Conservation (phyloP, 305 asterid species). For the Fraxinus platypoda region DNA sequence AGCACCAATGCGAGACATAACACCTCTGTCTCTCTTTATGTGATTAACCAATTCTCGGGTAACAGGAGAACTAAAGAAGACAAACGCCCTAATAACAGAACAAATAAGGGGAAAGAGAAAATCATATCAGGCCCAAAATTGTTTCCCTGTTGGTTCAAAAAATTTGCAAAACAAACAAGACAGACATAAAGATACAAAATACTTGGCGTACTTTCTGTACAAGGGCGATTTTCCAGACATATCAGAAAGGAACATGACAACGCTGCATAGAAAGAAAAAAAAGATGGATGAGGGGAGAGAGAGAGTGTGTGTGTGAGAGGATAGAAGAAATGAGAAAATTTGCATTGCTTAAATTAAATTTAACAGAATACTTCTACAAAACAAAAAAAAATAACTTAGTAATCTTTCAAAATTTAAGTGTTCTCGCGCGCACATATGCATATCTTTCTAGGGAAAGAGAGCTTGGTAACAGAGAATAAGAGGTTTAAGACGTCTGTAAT, state of each 20-base stretch:
- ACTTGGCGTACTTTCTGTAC: slow-evolving; percentile 79
- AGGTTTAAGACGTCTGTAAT: not conserved
- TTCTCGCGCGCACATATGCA: not conserved
- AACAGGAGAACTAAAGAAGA: slow-evolving; percentile 96
- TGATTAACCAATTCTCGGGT: slow-evolving; percentile 74
- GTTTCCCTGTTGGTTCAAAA: slow-evolving; percentile 5
- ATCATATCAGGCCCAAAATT: slow-evolving; percentile 11
- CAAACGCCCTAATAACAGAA: slow-evolving; percentile 69
- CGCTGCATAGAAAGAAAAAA: slow-evolving; percentile 60
- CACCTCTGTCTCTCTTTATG: slow-evolving; percentile 80
- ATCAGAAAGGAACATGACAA: slow-evolving; percentile 82
- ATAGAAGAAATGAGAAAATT: slow-evolving; percentile 2
- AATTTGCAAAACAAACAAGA: not conserved
- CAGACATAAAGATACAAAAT: not conserved
- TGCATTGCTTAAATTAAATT: slow-evolving; percentile 3
- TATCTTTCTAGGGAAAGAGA: not conserved
- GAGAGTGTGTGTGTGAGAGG: not conserved
- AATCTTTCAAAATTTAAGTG: not conserved
- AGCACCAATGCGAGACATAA: slow-evolving; percentile 91
- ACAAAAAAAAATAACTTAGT: slow-evolving; percentile 8
- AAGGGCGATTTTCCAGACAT: slow-evolving; percentile 92
- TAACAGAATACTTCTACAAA: not conserved
- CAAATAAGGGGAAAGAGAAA: slow-evolving; percentile 11
- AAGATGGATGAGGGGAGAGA: slow-evolving; percentile 23
- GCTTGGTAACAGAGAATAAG: not conserved